A percentile compares a stretch with the other conserved stretches of the same genome.
Evolutionary conservation across 768 basidiomycete genomes (phyloP).

Genomic region (Terana coerulea): DNA sequence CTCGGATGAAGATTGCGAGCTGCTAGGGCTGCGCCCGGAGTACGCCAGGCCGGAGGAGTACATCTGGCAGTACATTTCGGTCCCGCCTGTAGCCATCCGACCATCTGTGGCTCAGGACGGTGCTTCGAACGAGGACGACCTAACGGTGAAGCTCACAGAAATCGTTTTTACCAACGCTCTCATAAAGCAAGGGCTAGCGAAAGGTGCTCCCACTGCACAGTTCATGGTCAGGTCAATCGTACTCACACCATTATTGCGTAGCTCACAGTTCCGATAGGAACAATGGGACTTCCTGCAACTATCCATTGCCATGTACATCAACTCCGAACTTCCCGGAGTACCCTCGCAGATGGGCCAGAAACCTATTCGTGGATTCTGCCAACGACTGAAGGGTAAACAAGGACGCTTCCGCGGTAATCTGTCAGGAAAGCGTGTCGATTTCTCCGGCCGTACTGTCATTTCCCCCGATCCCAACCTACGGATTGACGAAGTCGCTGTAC

Average conservation of each 20-base stretch:
- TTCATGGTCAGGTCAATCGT: conserved; percentile 62
- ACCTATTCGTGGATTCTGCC: conserved; percentile 96
- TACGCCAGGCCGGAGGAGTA: conserved; percentile 95
- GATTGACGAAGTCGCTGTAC: conserved; percentile 98
- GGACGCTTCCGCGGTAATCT: conserved; percentile 98
- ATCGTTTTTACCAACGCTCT: conserved; percentile 93
- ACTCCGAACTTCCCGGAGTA: conserved; percentile 94
- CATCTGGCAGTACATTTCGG: conserved; percentile 98
- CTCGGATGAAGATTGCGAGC: conserved; percentile 95
- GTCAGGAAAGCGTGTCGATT: conserved; percentile 98
- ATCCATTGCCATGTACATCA: conserved; percentile 96
- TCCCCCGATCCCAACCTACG: conserved; percentile 98
- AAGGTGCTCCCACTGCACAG: conserved; percentile 83
- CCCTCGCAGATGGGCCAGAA: conserved; percentile 85
- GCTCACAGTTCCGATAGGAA: conserved; percentile 50
- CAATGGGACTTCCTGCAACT: conserved; percentile 98
- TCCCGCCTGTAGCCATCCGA: conserved; percentile 95
- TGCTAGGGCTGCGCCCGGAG: conserved; percentile 84
- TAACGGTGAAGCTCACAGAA: conserved; percentile 96
- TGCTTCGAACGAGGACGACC: conserved; percentile 96
- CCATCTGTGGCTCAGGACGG: conserved; percentile 98
- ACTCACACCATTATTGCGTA: conserved; percentile 3
- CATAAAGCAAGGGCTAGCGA: conserved; percentile 84
- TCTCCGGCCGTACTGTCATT: conserved; percentile 97
- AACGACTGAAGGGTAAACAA: conserved; percentile 97